Base-by-base conservation (phyloP, 495 filamentous ascomycete species). In the Penicillium bovifimosum region DNA sequence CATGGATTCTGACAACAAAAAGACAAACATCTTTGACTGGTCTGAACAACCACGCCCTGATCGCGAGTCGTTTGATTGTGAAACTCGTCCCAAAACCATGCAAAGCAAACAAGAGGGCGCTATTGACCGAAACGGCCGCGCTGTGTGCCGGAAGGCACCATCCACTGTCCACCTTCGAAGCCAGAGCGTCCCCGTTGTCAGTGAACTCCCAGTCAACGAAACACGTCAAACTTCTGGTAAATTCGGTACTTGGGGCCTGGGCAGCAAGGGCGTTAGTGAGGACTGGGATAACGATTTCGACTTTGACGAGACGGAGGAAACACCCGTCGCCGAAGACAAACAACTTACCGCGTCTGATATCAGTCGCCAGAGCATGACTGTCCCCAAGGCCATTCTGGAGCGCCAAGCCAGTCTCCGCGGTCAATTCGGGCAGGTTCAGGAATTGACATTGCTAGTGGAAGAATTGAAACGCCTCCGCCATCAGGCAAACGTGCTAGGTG, bases 111-210 rank as follows among this genome's bases (percentile, higher is more conserved):
- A 96, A 66, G 79, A 84, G 13, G 38, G 38, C 60, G 74, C 77
- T 43, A 81, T 89, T 54, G 63, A 76, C 43, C 78, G 89, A 65
- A 88, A 86, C 41, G 90, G 88, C 56, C 84, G 89, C 46, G 71
- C 84, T 24, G 72, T 81, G 26, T 88, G 80, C 55, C 86, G 92
- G 39, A 87, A 90, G 56, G 83, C 81, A 13, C 86, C 90, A 29
- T 87, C 77, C 55, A 81, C 85, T 1, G 72, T 89, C 18, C 93
- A 97, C 65, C 76, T 95, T 40, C 84, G 93, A 41, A 96, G 93
- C 62, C 91, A 96, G 62, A 98, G 93, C 67, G 91, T 98, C n/a
- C 93, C 93, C 0, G 80, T 93, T 13, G 83, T 87, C 3, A 82
- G 83, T 34, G 90, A 93, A 14, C 53, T 69, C 52, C 69, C 72